phyloP scores from a whole-genome alignment of 176 grass and related monocot species.

The Carex parvula region DNA sequence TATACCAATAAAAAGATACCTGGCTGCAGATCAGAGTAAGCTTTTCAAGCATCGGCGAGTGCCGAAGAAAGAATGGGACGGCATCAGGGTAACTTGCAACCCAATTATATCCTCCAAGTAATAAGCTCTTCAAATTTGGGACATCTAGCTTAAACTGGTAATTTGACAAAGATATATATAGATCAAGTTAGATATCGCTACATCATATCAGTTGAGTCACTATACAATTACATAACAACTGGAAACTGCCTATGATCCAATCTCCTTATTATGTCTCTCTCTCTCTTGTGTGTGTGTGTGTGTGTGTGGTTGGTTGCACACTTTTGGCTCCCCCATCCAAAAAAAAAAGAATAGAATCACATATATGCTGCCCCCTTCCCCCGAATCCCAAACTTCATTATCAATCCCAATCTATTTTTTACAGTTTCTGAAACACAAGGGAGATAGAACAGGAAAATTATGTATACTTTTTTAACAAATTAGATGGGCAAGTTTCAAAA shows the following conservation, averaged over 20 bases:
- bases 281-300: not conserved
- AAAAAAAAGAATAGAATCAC: not conserved
- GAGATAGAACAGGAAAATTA: not conserved
- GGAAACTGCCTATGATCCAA: not conserved
- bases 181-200: not conserved
- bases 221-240: not conserved
- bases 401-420: not conserved
- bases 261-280: not conserved
- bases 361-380: not conserved
- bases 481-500: not conserved
- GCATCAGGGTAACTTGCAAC: conserved; percentile 7
- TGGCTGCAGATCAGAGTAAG: conserved; percentile 9
- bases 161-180: not conserved
- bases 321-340: not conserved
- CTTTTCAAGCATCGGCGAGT: conserved; percentile 16
- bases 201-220: not conserved
- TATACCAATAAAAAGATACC: conserved; percentile 3
- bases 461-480: not conserved
- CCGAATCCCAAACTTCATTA: not conserved
- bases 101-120: conserved; percentile 19
- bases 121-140: conserved; percentile 18
- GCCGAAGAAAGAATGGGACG: conserved; percentile 8
- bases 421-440: not conserved
- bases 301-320: not conserved
- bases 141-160: conserved; percentile 24